These are phyloP conservation scores for Fusarium palustre DNA, from an alignment of 2,329 filamentous ascomycete genomes.

Conservation along the genomic window DNA sequence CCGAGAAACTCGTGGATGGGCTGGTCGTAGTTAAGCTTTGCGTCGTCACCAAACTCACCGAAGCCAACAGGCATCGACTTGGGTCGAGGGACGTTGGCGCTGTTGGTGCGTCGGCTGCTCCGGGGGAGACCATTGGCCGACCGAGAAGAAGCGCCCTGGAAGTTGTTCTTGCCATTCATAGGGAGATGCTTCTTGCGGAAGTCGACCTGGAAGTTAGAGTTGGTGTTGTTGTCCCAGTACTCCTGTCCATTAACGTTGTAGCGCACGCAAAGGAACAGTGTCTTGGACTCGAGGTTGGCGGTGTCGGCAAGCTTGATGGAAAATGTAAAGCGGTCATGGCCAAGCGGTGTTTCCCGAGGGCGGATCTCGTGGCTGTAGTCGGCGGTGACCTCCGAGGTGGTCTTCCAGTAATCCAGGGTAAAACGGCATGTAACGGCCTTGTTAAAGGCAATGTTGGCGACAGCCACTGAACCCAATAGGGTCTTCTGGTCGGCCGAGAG, in stretches of 20 bases:
- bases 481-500: constrained; percentile 89
- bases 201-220: constrained; percentile 91
- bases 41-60: constrained; percentile 77
- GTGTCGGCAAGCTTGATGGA: constrained; percentile 92
- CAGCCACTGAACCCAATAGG: constrained; percentile 83
- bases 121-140: constrained; percentile 70
- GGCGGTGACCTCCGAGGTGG: constrained; percentile 91
- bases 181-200: constrained; percentile 83
- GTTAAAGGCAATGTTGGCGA: constrained; percentile 89
- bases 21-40: constrained; percentile 69
- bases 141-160: constrained; percentile 63
- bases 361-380: constrained; percentile 86
- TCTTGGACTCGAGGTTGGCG: constrained; percentile 91
- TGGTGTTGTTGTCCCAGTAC: constrained; percentile 94
- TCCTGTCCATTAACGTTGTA: constrained; percentile 88
- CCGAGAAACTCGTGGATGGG: constrained; percentile 72
- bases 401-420: constrained; percentile 98
- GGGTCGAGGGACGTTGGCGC: constrained; percentile 59
- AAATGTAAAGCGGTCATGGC: constrained; percentile 91
- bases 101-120: constrained; percentile 68
- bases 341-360: constrained; percentile 71
- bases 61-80: constrained; percentile 69
- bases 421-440: constrained; percentile 93
- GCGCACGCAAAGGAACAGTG: constrained; percentile 89
- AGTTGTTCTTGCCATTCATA: constrained; percentile 67